These are phyloP conservation scores for Bryoerythrophyllum caledonicum DNA, from an alignment of 225 moss, liverwort and hornwort species.

Conservation along the genomic window DNA sequence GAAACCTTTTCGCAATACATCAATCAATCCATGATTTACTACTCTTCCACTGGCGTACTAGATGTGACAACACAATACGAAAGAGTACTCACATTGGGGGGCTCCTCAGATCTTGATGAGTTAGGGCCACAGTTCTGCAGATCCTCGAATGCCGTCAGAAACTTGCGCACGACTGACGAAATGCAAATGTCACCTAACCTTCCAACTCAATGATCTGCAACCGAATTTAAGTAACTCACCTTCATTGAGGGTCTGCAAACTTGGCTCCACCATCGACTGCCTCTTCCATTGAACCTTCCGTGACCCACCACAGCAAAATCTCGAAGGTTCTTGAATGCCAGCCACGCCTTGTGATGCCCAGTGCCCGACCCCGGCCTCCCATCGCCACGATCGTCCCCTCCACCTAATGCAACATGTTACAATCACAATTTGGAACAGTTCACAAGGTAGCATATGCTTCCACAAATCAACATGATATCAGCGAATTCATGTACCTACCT, in stretches of 20 bases:
- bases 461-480: background rate
- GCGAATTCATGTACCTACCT: constrained; percentile 34
- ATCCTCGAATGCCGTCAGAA: background rate
- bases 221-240: constrained; percentile 9
- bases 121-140: constrained; percentile 33
- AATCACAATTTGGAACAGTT: too few species aligned
- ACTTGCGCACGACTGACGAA: constrained; percentile 1
- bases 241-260: constrained; percentile 42
- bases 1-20: background rate
- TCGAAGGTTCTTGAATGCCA: constrained; percentile 45
- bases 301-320: constrained; percentile 43
- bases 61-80: background rate
- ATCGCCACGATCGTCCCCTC: constrained; percentile 51
- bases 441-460: background rate
- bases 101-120: constrained; percentile 31
- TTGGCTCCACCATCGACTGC: constrained; percentile 51
- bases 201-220: background rate
- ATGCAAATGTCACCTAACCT: background rate
- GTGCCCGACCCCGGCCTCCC: constrained; percentile 40
- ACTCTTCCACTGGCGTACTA: too few species aligned
- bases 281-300: constrained; percentile 46
- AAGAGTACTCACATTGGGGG: constrained; percentile 45
- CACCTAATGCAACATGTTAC: constrained; percentile 32
- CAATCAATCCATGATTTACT: background rate
- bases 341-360: constrained; percentile 31